phyloP scores from a whole-genome alignment of 805 yeast genomes.

The Zygoascus flipseniorum region DNA sequence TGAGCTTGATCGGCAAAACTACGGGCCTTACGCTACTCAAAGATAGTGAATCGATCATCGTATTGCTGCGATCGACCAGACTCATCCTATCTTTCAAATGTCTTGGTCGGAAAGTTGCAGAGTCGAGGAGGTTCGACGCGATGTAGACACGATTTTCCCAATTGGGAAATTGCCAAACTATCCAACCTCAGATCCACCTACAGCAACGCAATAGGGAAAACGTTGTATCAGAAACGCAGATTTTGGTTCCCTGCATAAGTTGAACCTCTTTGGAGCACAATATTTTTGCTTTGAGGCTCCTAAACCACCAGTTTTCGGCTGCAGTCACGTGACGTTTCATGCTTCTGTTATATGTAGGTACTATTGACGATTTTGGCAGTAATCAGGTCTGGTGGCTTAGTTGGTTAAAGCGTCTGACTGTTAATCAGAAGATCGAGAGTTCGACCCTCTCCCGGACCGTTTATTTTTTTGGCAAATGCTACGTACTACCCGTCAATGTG shows the following conservation, averaged over 20 bases:
- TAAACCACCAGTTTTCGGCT: too few relatives aligned
- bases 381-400: conserved; percentile 4
- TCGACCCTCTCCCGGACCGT: conserved; percentile 19
- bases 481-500: too few relatives aligned
- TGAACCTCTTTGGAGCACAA: too few relatives aligned
- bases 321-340: background rate
- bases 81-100: background rate
- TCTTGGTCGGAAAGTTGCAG: background rate
- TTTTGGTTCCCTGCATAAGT: too few relatives aligned
- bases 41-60: background rate
- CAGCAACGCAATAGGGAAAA: too few relatives aligned
- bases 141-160: background rate
- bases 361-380: too few relatives aligned
- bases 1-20: conserved; percentile 66
- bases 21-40: conserved; percentile 19
- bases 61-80: background rate
- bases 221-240: too few relatives aligned
- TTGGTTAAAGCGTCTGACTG: conserved; percentile 18
- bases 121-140: background rate
- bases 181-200: too few relatives aligned
- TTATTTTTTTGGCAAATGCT: conserved; percentile 2
- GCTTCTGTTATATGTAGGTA: background rate
- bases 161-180: background rate
- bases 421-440: conserved; percentile 21
- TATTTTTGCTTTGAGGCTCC: too few relatives aligned